Evolutionary conservation across 257 asterid species (phyloP).

Genomic region (Solanum medicagineum): DNA sequence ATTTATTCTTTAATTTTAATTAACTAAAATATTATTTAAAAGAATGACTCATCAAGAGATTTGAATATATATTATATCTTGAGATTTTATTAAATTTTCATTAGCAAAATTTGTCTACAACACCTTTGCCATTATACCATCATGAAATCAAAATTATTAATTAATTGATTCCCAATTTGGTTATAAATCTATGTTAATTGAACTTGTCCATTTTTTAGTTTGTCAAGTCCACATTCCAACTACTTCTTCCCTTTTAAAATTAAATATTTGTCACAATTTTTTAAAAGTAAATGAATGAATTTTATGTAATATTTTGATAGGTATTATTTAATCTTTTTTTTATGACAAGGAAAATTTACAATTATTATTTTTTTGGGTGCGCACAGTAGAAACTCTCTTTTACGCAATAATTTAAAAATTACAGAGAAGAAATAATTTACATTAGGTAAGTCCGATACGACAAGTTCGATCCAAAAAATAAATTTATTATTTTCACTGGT

Average conservation of each 20-base stretch:
- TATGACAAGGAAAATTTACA: too few relatives aligned
- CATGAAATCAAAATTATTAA: neutral
- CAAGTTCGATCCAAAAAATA: too few relatives aligned
- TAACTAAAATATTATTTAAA: too few relatives aligned
- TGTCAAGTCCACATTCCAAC: neutral
- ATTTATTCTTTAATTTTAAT: too few relatives aligned
- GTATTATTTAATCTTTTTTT: too few relatives aligned
- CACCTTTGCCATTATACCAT: neutral
- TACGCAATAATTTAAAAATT: too few relatives aligned
- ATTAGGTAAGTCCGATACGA: too few relatives aligned
- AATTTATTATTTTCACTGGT: too few relatives aligned
- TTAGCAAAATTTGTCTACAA: neutral
- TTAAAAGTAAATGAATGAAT: too few relatives aligned
- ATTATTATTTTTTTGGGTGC: too few relatives aligned
- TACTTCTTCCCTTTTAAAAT: neutral
- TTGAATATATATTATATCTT: neutral
- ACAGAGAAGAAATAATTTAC: accelerated
- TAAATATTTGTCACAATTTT: neutral
- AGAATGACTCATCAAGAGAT: neutral
- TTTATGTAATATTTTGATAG: too few relatives aligned
- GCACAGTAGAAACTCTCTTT: accelerated
- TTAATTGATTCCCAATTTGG: neutral
- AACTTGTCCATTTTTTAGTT: neutral
- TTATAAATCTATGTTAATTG: neutral
- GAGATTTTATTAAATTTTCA: neutral